Conservation (phyloP, 164 flowering plant genomes). For the Platanus orientalis region DNA sequence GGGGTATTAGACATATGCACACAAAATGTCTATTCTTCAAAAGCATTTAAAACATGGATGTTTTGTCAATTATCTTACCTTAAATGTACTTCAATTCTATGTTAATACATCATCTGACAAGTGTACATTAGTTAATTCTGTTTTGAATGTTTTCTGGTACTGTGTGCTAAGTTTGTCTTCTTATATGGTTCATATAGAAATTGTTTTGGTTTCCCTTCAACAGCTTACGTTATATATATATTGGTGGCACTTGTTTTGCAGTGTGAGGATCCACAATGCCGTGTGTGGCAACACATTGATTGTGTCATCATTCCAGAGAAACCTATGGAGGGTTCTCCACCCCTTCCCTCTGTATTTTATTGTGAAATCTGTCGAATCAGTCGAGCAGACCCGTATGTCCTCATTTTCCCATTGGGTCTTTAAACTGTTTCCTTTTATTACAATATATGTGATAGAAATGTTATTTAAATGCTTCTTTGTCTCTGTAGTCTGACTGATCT, state of each 20-base stretch:
- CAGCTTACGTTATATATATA: neutral
- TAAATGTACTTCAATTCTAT: too few species aligned
- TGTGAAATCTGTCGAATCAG: conserved; percentile 89
- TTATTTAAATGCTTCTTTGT: too few species aligned
- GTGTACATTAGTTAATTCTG: neutral
- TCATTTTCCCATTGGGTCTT: conserved; percentile 4
- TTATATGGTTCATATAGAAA: neutral
- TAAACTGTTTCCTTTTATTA: too few species aligned
- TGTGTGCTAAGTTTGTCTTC: neutral
- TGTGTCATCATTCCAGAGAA: conserved; percentile 92
- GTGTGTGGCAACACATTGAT: conserved; percentile 76
- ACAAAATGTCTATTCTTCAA: too few species aligned
- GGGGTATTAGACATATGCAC: too few species aligned
- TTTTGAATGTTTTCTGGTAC: neutral
- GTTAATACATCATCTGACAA: too few species aligned
- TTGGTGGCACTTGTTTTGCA: conserved; percentile 29
- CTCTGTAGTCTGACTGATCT: too few species aligned
- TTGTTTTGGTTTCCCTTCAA: neutral
- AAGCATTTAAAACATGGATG: too few species aligned
- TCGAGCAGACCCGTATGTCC: conserved; percentile 97
- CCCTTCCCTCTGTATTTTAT: conserved; percentile 59
- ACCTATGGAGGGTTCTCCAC: conserved; percentile 55
- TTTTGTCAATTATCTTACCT: too few species aligned
- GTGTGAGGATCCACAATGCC: conserved; percentile 87
- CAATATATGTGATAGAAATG: too few species aligned